A percentile compares a stretch with the other conserved stretches of the same genome.
Evolutionary conservation across 2,329 filamentous ascomycete genomes (phyloP).

Genomic region (Colletotrichum melonis): DNA sequence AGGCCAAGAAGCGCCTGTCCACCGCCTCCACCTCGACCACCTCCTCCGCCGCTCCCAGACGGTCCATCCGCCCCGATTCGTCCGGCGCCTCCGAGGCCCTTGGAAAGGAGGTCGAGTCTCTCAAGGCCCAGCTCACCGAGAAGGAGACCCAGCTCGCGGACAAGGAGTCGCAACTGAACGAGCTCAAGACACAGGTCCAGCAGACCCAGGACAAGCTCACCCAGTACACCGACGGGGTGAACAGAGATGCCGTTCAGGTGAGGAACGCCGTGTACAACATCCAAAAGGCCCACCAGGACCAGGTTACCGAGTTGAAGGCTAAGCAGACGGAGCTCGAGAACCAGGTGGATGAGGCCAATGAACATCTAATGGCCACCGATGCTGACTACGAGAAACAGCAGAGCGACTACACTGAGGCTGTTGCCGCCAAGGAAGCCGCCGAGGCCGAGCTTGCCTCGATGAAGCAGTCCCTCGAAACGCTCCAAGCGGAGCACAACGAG

Average conservation of each 20-base stretch:
- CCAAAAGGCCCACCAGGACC: slow-evolving; percentile 50
- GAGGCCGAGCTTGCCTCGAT: slow-evolving; percentile 60
- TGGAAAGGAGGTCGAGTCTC: slow-evolving; percentile 68
- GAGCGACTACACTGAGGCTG: slow-evolving; percentile 59
- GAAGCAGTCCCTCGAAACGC: slow-evolving; percentile 61
- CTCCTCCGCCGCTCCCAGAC: slow-evolving; percentile 50
- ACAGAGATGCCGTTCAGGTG: slow-evolving; percentile 51
- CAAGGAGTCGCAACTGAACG: slow-evolving; percentile 67
- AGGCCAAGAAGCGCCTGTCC: slow-evolving; percentile 69
- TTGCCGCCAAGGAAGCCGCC: slow-evolving; percentile 60
- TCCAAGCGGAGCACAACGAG: slow-evolving; percentile 54
- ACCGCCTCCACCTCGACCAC: slow-evolving; percentile 54
- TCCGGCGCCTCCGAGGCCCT: slow-evolving; percentile 53
- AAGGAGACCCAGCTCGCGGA: slow-evolving; percentile 69
- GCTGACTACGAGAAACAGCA: slow-evolving; percentile 62
- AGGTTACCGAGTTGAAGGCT: slow-evolving; percentile 61
- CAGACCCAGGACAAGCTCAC: slow-evolving; percentile 66
- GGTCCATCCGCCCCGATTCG: slow-evolving; percentile 52
- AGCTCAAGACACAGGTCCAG: slow-evolving; percentile 67
- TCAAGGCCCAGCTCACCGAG: slow-evolving; percentile 69
- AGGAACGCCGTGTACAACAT: slow-evolving; percentile 42
- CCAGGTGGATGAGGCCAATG: slow-evolving; percentile 59
- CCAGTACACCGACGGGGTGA: slow-evolving; percentile 64
- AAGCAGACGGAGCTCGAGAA: slow-evolving; percentile 60
- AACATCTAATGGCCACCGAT: slow-evolving; percentile 64